A percentile compares a stretch with the other conserved stretches of the same genome.
These are phyloP conservation scores for Trapa bicornis DNA, from an alignment of 345 rosid species.

Conservation along the genomic window DNA sequence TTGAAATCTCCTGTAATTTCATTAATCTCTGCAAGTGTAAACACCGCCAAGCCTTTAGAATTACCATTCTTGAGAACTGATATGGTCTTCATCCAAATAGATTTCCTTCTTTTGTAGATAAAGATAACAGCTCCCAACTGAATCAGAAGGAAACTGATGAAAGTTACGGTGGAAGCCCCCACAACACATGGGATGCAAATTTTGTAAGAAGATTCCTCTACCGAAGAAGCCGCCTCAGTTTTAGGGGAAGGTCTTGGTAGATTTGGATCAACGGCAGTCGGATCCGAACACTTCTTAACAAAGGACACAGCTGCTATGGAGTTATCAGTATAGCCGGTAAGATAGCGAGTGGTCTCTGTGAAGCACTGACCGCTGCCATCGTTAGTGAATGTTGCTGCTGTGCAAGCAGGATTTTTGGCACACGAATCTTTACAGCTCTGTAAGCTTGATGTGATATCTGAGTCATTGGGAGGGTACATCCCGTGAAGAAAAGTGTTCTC, in stretches of 20 bases:
- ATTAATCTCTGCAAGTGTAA: slow-evolving; percentile 50
- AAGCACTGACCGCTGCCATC: slow-evolving; percentile 42
- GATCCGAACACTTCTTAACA: slow-evolving; percentile 59
- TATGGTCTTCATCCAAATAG: slow-evolving; percentile 29
- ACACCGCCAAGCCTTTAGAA: slow-evolving; percentile 44
- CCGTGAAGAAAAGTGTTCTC: slow-evolving; percentile 47
- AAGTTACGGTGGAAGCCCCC: slow-evolving; percentile 43
- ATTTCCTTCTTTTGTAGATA: slow-evolving; percentile 34
- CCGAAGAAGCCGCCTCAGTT: slow-evolving; percentile 12
- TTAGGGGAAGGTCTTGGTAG: slow-evolving; percentile 8
- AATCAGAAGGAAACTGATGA: slow-evolving; percentile 29
- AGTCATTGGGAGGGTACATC: slow-evolving; percentile 54
- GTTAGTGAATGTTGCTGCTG: slow-evolving; percentile 51
- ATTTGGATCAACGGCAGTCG: slow-evolving; percentile 49
- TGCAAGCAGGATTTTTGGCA: slow-evolving; percentile 30
- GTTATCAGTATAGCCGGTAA: slow-evolving; percentile 60
- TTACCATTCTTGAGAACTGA: slow-evolving; percentile 22
- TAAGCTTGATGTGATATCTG: slow-evolving; percentile 26
- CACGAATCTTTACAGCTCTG: slow-evolving; percentile 44
- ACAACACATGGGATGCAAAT: slow-evolving; percentile 47
- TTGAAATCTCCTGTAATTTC: slow-evolving; percentile 44
- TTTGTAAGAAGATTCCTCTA: slow-evolving; percentile 11
- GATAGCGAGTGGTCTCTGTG: slow-evolving; percentile 32
- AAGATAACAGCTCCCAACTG: slow-evolving; percentile 42
- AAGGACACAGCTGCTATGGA: slow-evolving; percentile 46